Conservation (phyloP, 805 yeast species). For the Schwanniomyces pseudopolymorphus region DNA sequence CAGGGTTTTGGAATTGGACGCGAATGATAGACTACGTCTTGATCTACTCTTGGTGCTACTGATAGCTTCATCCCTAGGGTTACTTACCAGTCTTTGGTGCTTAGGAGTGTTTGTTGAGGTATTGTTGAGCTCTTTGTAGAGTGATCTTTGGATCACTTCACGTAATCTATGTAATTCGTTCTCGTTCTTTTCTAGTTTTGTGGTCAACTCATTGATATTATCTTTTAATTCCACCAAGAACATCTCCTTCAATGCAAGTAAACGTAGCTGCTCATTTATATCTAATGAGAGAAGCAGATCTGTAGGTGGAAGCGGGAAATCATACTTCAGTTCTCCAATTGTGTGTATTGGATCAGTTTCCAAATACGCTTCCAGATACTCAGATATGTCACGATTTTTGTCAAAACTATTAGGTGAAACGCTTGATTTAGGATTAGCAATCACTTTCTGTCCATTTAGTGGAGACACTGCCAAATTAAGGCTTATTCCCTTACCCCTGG, state of each 20-base stretch:
- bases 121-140: conserved; percentile 38
- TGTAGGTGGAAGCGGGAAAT: conserved; percentile 30
- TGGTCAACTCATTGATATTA: conserved; percentile 44
- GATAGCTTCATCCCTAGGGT: conserved; percentile 27
- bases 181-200: conserved; percentile 41
- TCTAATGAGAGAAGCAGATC: conserved; percentile 31
- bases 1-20: conserved; percentile 1
- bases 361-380: conserved; percentile 2
- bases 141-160: conserved; percentile 43
- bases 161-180: conserved; percentile 53
- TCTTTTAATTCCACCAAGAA: conserved; percentile 63
- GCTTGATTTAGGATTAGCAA: background rate
- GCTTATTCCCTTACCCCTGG: conserved; percentile 31
- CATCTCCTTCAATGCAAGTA: conserved; percentile 69
- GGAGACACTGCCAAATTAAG: conserved; percentile 34
- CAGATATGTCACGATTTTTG: background rate
- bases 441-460: background rate
- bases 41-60: conserved; percentile 28
- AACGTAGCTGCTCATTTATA: conserved; percentile 55
- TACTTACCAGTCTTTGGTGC: conserved; percentile 18
- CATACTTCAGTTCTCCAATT: conserved; percentile 20
- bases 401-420: background rate
- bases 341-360: conserved; percentile 1
- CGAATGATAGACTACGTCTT: conserved; percentile 15
- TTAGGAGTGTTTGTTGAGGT: conserved; percentile 5